A percentile compares a stretch with the other conserved stretches of the same genome.
Conservation (phyloP, 2,329 filamentous ascomycete species). For the Cladophialophora psammophila region DNA sequence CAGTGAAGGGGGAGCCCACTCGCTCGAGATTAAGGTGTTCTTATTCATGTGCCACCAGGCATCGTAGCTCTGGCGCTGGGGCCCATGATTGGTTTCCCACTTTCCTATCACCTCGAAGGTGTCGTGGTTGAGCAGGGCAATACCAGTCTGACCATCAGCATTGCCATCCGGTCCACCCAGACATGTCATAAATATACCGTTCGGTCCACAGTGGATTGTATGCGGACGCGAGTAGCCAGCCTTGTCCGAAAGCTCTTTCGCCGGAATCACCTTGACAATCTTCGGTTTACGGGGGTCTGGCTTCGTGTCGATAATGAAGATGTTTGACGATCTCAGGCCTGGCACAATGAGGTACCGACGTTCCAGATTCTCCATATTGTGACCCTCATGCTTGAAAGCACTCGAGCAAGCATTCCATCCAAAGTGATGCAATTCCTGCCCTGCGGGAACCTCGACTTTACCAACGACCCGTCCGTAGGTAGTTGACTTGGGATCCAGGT, state of each 20-base stretch:
- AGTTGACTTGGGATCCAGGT: conserved; percentile 7
- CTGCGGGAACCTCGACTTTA: conserved; percentile 1
- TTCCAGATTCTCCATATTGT: conserved; percentile 12
- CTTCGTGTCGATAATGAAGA: conserved; percentile 10
- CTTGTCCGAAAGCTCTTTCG: conserved; percentile 11
- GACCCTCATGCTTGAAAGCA: conserved; percentile 16
- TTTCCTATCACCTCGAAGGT: conserved; percentile 15
- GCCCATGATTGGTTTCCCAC: conserved; percentile 13
- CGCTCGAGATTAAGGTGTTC: conserved; percentile 11
- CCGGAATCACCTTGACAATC: conserved; percentile 5
- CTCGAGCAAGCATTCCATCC: conserved; percentile 17
- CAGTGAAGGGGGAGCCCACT: conserved; percentile 14
- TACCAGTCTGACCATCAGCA: conserved; percentile 5
- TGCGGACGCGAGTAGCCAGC: conserved; percentile 20
- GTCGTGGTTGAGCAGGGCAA: conserved; percentile 16
- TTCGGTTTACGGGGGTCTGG: conserved; percentile 7
- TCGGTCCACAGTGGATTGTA: conserved; percentile 8
- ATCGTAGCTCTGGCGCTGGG: conserved; percentile 9
- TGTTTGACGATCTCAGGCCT: conserved; percentile 11
- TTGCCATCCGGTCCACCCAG: conserved; percentile 9
- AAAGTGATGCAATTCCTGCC: conserved; percentile 17
- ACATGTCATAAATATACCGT: conserved; percentile 12
- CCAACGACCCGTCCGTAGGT: conserved; percentile 15
- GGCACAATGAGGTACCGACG: conserved; percentile 11
- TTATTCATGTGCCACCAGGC: conserved; percentile 18